Conservation (phyloP, 176 grass and related monocot genomes). For the Eleusine indica region DNA sequence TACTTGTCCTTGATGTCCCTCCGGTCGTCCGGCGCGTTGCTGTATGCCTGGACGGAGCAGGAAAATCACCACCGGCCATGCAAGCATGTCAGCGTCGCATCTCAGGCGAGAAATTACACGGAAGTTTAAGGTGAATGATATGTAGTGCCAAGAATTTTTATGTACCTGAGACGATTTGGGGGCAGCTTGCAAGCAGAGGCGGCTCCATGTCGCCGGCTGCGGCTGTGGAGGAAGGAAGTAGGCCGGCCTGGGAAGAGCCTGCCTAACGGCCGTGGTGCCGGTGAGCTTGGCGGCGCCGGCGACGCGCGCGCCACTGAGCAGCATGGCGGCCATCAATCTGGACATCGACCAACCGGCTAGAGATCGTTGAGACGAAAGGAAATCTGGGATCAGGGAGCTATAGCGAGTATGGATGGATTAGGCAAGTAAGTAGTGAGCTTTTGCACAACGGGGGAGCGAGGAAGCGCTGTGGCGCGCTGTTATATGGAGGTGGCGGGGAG, state of each 20-base stretch:
- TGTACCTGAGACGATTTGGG: constrained; percentile 71
- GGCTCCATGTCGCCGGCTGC: constrained; percentile 39
- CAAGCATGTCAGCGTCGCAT: neutral
- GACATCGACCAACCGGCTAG: constrained; percentile 32
- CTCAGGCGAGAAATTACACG: neutral
- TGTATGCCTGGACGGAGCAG: constrained; percentile 39
- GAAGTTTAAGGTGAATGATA: no score
- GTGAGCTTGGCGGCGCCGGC: constrained; percentile 26
- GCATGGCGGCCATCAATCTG: constrained; percentile 54
- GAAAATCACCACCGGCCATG: no score
- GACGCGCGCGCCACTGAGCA: constrained; percentile 53
- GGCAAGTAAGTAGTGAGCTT: neutral
- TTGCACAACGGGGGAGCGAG: neutral
- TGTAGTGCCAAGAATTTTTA: neutral
- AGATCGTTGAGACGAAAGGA: neutral
- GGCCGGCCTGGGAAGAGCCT: constrained; percentile 27
- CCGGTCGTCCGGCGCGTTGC: constrained; percentile 44
- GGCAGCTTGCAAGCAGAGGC: constrained; percentile 61
- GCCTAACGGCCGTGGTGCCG: constrained; percentile 20
- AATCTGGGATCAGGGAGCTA: neutral
- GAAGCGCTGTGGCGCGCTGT: neutral
- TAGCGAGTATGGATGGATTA: neutral
- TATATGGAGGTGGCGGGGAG: constrained; percentile 17
- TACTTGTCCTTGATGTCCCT: constrained; percentile 52
- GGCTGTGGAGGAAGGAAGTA: constrained; percentile 41